Evolutionary conservation across 2,329 filamentous ascomycete species (phyloP), one percentile per base, ranked within the genome.

Genomic region (Fusarium oligoseptatum): DNA sequence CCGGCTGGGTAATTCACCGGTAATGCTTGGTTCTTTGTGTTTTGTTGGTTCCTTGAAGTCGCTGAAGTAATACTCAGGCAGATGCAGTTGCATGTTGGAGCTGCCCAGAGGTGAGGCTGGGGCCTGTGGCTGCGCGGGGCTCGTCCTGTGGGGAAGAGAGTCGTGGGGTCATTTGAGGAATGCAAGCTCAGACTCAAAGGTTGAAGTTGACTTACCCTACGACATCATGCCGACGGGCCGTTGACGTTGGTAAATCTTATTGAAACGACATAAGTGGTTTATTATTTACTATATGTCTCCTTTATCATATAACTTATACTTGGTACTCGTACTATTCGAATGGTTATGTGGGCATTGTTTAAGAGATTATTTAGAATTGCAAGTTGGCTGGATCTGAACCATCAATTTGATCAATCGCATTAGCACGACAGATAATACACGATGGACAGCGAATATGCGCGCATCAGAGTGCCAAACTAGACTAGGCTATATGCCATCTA

Each of bases 111-210:
- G 55, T 78, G 72, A 79, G 77, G 76, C 74, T 79, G 71, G 74
- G 72, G 76, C 74, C 39, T 77, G 68, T 78, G 77, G 77, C 70
- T 65, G 64, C 64, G 76, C 64, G 77, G 77, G 77, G 77, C 72
- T 70, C 67, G 58, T 14, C 55, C 36, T 74, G 72, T 75, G 72
- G 72, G 68, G 68, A 64, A 43, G 14, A 29, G 17, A 24, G 24
- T 41, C 27, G 14, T 57, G 36, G 55, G 62, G 55, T 45, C 39
- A 34, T 43, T 36, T 15, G 17, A 17, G 56, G 56, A 60, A 34
- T 62, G 60, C 22, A 15, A 48, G 43, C 14, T 8, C 43, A 52
- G 24, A 27, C 24, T 48, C 27, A 36, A n/a, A 48, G 22, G 39
- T 27, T 24, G 2, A 39, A 29, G 29, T 9, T 41, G 14, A 32